These are phyloP conservation scores for Nevesoporus exiguus DNA, from an alignment of 768 basidiomycete species.

Conservation along the genomic window DNA sequence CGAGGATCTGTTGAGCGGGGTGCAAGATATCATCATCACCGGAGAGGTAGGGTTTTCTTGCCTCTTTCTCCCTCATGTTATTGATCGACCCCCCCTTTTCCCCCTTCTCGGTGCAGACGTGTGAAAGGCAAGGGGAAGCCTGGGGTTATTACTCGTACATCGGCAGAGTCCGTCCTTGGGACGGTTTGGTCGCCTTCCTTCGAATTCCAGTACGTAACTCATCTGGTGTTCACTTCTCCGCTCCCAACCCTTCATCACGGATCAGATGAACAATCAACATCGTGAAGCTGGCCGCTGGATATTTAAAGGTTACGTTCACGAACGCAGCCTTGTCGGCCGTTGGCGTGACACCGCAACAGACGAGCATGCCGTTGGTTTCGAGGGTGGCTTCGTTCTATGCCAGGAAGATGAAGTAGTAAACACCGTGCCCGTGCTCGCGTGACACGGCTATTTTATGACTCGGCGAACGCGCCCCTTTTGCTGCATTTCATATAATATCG, in stretches of 20 bases:
- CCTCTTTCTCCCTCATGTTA: neutral
- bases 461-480: slow-evolving; percentile 7
- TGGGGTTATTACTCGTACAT: slow-evolving; percentile 48
- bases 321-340: slow-evolving; percentile 47
- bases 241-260: slow-evolving; percentile 12
- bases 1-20: slow-evolving; percentile 37
- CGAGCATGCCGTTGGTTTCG: slow-evolving; percentile 40
- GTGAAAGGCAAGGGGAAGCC: slow-evolving; percentile 41
- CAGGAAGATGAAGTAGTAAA: slow-evolving; percentile 27
- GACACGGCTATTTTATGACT: slow-evolving; percentile 19
- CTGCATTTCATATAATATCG: slow-evolving; percentile 12
- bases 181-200: slow-evolving; percentile 46
- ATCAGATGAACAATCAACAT: slow-evolving; percentile 35
- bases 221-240: neutral
- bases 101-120: slow-evolving; percentile 39
- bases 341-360: slow-evolving; percentile 51
- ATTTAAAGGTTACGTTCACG: slow-evolving; percentile 52
- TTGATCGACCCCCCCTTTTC: neutral
- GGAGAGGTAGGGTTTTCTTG: slow-evolving; percentile 40
- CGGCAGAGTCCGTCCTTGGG: slow-evolving; percentile 51
- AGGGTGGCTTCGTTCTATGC: slow-evolving; percentile 47
- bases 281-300: slow-evolving; percentile 42
- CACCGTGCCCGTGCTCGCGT: slow-evolving; percentile 14
- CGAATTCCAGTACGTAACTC: slow-evolving; percentile 40
- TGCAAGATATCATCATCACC: slow-evolving; percentile 51